Evolutionary conservation across 2,329 filamentous ascomycete genomes (phyloP).

Genomic region (Dothideomycetes sp.): DNA sequence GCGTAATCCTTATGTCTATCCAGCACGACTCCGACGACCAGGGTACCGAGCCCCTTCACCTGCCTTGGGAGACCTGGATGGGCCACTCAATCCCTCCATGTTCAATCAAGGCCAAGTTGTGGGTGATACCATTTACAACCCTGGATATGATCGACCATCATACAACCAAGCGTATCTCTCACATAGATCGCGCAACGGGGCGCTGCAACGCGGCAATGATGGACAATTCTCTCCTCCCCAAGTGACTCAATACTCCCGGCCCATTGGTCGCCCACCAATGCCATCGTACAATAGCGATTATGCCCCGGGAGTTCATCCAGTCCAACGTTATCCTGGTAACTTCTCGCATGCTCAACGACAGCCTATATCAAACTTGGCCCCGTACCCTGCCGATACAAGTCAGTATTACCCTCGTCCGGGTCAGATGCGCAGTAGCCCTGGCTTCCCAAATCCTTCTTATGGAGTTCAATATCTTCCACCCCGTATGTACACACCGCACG

Average conservation of each 20-base stretch:
- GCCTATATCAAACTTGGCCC: neutral
- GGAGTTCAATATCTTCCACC: constrained; percentile 13
- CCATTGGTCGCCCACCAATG: constrained; percentile 15
- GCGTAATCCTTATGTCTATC: constrained; percentile 31
- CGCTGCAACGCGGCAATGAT: constrained; percentile 3
- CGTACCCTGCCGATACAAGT: constrained; percentile 10
- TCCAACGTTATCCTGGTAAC: neutral
- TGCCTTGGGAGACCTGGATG: constrained; percentile 28
- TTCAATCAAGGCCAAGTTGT: neutral
- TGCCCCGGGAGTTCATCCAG: neutral
- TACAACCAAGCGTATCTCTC: constrained; percentile 13
- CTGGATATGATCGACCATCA: neutral
- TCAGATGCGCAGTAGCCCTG: constrained; percentile 13
- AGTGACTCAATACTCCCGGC: constrained; percentile 5
- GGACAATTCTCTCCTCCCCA: neutral
- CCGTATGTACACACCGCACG: constrained; percentile 23
- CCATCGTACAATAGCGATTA: constrained; percentile 21
- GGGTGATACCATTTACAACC: neutral
- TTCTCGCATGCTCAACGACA: neutral
- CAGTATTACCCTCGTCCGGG: constrained; percentile 18
- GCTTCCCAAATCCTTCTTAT: constrained; percentile 12
- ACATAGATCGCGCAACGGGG: constrained; percentile 16
- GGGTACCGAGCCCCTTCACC: constrained; percentile 32
- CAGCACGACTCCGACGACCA: constrained; percentile 28
- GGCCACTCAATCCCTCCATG: neutral